These are phyloP conservation scores for Taphrina confusa DNA, from an alignment of 1,139 yeast species.

Conservation along the genomic window DNA sequence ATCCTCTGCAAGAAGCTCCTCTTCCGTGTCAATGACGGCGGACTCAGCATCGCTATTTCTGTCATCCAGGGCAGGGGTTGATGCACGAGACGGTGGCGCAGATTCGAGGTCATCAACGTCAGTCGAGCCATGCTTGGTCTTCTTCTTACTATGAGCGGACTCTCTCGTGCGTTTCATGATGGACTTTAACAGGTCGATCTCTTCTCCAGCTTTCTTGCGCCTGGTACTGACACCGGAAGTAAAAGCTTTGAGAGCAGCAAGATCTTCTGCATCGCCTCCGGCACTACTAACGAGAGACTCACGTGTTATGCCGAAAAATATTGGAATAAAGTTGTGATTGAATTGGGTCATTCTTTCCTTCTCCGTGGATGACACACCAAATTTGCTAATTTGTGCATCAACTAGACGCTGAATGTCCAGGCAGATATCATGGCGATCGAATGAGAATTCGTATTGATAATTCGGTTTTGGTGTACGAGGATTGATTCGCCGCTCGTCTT, in stretches of 20 bases:
- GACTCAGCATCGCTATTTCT: conserved; percentile 13
- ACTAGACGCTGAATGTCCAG: conserved; percentile 72
- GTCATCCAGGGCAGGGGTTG: conserved; percentile 29
- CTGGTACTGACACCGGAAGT: conserved; percentile 30
- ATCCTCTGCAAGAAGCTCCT: conserved; percentile 51
- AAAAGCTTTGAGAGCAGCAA: conserved; percentile 12
- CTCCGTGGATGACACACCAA: conserved; percentile 75
- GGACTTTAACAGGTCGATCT: conserved; percentile 21
- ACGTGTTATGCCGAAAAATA: conserved; percentile 61
- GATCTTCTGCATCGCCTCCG: conserved; percentile 24
- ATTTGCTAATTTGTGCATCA: conserved; percentile 67
- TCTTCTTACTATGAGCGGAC: conserved; percentile 48
- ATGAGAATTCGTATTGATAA: conserved; percentile 70
- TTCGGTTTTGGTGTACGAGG: conserved; percentile 80
- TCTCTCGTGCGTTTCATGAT: conserved; percentile 56
- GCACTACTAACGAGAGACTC: conserved; percentile 18
- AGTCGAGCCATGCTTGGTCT: conserved; percentile 42
- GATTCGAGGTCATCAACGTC: conserved; percentile 45
- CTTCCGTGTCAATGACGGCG: conserved; percentile 54
- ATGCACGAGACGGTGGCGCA: conserved; percentile 27
- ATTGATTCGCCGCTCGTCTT: conserved; percentile 71
- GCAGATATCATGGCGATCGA: conserved; percentile 67
- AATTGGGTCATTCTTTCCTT: conserved; percentile 74
- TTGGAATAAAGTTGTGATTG: conserved; percentile 65
- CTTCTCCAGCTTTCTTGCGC: conserved; percentile 32